Percentiles rank a stretch among this genome's conserved stretches.
phyloP scores from a whole-genome alignment of 2,329 filamentous ascomycete genomes.

The Diplocarpon rosae region DNA sequence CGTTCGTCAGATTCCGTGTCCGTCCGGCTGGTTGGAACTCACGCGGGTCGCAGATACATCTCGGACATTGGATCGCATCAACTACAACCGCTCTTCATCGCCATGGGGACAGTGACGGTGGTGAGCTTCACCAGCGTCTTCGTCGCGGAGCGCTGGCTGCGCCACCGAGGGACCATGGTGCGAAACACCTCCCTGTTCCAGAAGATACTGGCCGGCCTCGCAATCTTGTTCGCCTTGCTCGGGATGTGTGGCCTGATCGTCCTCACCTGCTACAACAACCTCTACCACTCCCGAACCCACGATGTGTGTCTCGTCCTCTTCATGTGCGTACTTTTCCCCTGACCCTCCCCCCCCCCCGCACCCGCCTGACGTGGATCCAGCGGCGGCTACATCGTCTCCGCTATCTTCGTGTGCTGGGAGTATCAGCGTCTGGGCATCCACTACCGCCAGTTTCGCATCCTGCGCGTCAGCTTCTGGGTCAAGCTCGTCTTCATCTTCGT shows the following conservation, averaged over 20 bases:
- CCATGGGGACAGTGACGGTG: slow-evolving; percentile 57
- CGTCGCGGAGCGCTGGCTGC: slow-evolving; percentile 68
- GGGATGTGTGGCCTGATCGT: slow-evolving; percentile 72
- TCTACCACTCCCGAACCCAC: slow-evolving; percentile 53
- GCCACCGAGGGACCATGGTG: slow-evolving; percentile 66
- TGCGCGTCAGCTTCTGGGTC: slow-evolving; percentile 70
- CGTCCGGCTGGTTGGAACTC: slow-evolving; percentile 46
- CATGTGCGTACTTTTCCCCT: slow-evolving; percentile 13
- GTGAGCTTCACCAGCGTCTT: slow-evolving; percentile 73
- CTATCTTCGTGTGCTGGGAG: slow-evolving; percentile 78
- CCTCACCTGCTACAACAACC: slow-evolving; percentile 72
- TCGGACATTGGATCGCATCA: slow-evolving; percentile 49
- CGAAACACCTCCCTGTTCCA: slow-evolving; percentile 55
- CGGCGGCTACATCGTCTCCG: slow-evolving; percentile 69
- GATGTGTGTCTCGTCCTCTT: slow-evolving; percentile 69
- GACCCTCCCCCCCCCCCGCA: neutral
- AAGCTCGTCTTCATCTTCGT: slow-evolving; percentile 74
- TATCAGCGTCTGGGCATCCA: slow-evolving; percentile 77
- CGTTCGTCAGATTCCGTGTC: slow-evolving; percentile 27
- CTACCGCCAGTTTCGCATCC: slow-evolving; percentile 61
- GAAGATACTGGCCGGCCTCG: slow-evolving; percentile 48
- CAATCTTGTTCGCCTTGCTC: slow-evolving; percentile 55
- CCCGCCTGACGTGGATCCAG: neutral
- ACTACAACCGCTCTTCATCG: slow-evolving; percentile 67
- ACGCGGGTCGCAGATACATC: slow-evolving; percentile 53